These are phyloP conservation scores for Copromyces sp. DNA, from an alignment of 495 filamentous ascomycete species.

Conservation along the genomic window DNA sequence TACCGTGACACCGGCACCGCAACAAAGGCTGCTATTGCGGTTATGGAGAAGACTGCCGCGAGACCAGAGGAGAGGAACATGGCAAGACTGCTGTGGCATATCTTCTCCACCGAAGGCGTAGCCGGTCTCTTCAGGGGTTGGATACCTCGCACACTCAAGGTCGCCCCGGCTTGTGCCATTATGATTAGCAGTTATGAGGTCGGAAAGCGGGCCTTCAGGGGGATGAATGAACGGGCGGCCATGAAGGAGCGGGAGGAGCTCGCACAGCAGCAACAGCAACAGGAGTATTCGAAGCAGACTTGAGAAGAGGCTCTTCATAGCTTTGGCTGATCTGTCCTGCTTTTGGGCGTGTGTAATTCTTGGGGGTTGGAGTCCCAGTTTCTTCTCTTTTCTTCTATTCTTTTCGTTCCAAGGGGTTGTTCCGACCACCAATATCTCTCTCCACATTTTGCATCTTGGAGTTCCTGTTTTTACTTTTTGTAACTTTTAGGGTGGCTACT, in stretches of 20 bases:
- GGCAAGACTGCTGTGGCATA: constrained; percentile 72
- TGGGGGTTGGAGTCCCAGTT: not conserved
- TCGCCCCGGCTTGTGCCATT: constrained; percentile 95
- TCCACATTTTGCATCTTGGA: not conserved
- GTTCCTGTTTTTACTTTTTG: not conserved
- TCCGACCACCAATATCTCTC: not conserved
- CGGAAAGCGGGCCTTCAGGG: constrained; percentile 77
- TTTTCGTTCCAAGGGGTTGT: not conserved
- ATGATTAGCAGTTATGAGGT: constrained; percentile 98
- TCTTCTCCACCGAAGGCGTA: constrained; percentile 74
- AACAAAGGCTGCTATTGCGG: constrained; percentile 11
- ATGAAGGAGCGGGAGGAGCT: constrained; percentile 6
- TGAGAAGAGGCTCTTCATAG: not conserved
- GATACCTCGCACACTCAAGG: constrained; percentile 84
- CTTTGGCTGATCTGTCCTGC: not conserved
- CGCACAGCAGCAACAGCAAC: not conserved
- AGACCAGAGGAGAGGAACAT: constrained; percentile 64
- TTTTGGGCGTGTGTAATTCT: not conserved
- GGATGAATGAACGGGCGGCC: constrained; percentile 58
- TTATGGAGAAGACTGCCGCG: constrained; percentile 12
- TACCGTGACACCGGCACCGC: constrained; percentile 38
- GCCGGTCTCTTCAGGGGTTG: constrained; percentile 81
- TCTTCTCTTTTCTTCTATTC: not conserved
- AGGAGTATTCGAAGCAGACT: not conserved
- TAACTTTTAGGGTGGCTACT: not conserved